Evolutionary conservation across 2,329 filamentous ascomycete species (phyloP).

Genomic region (Fusarium paranaense): DNA sequence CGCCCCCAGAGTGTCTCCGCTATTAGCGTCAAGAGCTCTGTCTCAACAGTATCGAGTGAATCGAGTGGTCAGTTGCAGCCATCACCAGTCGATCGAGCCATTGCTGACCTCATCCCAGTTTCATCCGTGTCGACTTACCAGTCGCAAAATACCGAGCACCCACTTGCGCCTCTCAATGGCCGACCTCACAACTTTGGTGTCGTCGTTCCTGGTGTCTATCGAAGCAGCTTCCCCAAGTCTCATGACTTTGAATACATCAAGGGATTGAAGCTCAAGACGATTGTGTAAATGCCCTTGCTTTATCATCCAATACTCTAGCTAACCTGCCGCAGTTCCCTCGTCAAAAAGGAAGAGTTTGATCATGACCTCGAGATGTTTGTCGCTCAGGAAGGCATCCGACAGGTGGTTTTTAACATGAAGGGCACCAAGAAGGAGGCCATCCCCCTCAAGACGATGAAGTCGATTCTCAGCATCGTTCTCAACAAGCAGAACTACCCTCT

Average conservation of each 20-base stretch:
- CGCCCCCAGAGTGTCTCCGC: constrained; percentile 32
- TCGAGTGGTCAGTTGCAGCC: constrained; percentile 29
- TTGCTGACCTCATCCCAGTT: constrained; percentile 28
- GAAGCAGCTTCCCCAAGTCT: constrained; percentile 81
- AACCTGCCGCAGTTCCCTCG: constrained; percentile 64
- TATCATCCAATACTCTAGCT: constrained; percentile 8
- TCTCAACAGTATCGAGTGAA: constrained; percentile 26
- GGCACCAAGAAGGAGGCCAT: constrained; percentile 89
- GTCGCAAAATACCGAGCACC: constrained; percentile 28
- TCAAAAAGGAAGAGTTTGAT: constrained; percentile 69
- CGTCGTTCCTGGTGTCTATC: constrained; percentile 80
- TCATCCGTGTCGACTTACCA: constrained; percentile 32
- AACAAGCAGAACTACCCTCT: constrained; percentile 82
- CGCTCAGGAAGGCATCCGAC: constrained; percentile 72
- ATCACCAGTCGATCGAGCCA: neutral
- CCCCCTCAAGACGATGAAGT: constrained; percentile 73
- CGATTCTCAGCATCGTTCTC: constrained; percentile 78
- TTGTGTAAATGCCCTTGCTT: constrained; percentile 69
- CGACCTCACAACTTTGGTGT: constrained; percentile 80
- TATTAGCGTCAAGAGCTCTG: constrained; percentile 24
- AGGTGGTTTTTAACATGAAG: constrained; percentile 80
- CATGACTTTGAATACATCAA: constrained; percentile 78
- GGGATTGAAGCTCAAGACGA: constrained; percentile 78
- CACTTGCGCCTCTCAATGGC: constrained; percentile 42
- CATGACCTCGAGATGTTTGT: constrained; percentile 72